A percentile compares a stretch with the other conserved stretches of the same genome.
Conservation (phyloP, 2,329 filamentous ascomycete species). For the Aspergillus ustus region DNA sequence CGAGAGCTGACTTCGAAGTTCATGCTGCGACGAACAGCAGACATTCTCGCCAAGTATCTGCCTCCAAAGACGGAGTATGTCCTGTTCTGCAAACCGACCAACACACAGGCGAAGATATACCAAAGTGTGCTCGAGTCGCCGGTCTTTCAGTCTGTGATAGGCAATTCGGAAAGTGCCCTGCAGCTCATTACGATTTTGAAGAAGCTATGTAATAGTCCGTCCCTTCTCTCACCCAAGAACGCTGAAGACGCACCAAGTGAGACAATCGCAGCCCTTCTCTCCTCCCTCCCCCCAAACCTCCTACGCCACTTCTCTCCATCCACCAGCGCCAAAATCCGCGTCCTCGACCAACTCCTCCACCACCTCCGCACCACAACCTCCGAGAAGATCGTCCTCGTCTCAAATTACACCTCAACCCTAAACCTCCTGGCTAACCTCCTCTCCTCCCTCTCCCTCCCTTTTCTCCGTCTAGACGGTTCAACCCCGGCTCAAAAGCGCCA, state of each 20-base stretch:
- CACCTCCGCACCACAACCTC: slow-evolving; percentile 63
- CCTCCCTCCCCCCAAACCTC: slow-evolving; percentile 60
- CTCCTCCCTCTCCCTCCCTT: slow-evolving; percentile 62
- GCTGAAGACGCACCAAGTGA: slow-evolving; percentile 54
- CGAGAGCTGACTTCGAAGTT: slow-evolving; percentile 65
- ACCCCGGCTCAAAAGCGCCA: slow-evolving; percentile 69
- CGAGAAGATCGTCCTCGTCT: slow-evolving; percentile 76
- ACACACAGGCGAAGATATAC: slow-evolving; percentile 64
- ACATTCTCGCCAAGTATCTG: slow-evolving; percentile 68
- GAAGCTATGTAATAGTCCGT: slow-evolving; percentile 75
- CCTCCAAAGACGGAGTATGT: slow-evolving; percentile 71
- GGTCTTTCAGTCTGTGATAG: slow-evolving; percentile 65
- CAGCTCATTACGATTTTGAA: slow-evolving; percentile 74
- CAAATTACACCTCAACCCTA: slow-evolving; percentile 74
- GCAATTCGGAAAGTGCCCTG: slow-evolving; percentile 65
- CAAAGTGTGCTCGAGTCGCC: slow-evolving; percentile 67
- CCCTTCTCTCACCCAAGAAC: slow-evolving; percentile 59
- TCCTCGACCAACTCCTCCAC: slow-evolving; percentile 68
- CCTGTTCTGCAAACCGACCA: slow-evolving; percentile 67
- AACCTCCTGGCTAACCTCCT: slow-evolving; percentile 68
- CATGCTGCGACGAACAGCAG: slow-evolving; percentile 68
- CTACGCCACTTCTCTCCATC: slow-evolving; percentile 59
- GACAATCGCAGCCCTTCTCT: slow-evolving; percentile 53
- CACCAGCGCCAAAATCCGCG: slow-evolving; percentile 68
- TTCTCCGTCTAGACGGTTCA: slow-evolving; percentile 71